Evolutionary conservation across 768 basidiomycete species (phyloP).

Genomic region (Clitopilus passeckerianus): DNA sequence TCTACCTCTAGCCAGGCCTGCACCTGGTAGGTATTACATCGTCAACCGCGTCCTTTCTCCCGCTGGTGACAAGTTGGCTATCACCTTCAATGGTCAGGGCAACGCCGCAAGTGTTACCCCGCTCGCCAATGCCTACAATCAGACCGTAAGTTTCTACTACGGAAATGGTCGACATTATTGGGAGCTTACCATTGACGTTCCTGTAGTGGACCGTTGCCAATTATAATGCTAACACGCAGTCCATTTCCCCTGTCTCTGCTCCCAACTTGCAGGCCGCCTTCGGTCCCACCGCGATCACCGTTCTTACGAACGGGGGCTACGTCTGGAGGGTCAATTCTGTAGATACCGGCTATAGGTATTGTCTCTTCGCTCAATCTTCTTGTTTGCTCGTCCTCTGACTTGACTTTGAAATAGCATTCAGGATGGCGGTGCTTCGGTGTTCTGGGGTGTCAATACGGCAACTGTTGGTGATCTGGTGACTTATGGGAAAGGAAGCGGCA

Average conservation of each 20-base stretch:
- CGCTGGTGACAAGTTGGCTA: constrained; percentile 5
- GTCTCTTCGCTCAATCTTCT: no score
- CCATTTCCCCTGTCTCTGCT: no score
- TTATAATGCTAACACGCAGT: no score
- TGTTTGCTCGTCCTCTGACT: not conserved
- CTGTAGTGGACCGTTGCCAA: no score
- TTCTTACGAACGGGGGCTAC: no score
- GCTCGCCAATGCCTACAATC: not conserved
- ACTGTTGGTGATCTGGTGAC: constrained; percentile 2
- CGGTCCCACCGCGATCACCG: no score
- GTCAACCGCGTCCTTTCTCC: constrained; percentile 9
- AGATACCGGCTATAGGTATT: no score
- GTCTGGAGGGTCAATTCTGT: no score
- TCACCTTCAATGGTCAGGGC: constrained; percentile 9
- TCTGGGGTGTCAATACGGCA: constrained; percentile 6
- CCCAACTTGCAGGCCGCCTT: no score
- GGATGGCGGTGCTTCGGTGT: constrained; percentile 8
- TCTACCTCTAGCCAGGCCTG: not conserved
- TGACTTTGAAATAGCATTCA: constrained; percentile 5
- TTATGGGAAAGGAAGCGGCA: not conserved
- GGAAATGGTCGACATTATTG: no score
- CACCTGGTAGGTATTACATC: constrained; percentile 9
- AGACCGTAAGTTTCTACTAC: no score
- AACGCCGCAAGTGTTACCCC: constrained; percentile 3
- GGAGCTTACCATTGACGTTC: no score